These are phyloP conservation scores for Ogataea ramenticola DNA, from an alignment of 805 yeast genomes.

Conservation along the genomic window DNA sequence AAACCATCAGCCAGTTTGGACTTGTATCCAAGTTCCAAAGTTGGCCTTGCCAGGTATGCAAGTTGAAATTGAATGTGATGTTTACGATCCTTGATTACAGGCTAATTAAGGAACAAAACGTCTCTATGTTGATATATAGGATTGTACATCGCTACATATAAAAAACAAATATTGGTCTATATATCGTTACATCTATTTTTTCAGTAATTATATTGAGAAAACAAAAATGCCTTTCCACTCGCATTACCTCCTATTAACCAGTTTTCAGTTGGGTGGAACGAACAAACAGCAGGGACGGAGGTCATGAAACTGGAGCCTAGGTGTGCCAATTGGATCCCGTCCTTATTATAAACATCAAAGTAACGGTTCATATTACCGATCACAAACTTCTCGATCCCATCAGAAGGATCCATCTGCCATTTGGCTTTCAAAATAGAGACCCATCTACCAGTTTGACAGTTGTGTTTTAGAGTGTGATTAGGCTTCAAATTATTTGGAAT, in stretches of 20 bases:
- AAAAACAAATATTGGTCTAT: too few species aligned
- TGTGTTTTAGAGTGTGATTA: conserved; percentile 61
- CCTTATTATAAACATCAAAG: conserved; percentile 71
- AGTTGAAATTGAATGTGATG: conserved; percentile 6
- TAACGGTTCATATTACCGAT: conserved; percentile 92
- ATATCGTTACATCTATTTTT: too few species aligned
- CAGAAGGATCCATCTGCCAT: conserved; percentile 74
- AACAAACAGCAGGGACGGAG: conserved; percentile 88
- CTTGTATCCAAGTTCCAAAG: conserved; percentile 3
- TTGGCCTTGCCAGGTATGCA: conserved; percentile 5
- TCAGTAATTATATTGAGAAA: too few species aligned
- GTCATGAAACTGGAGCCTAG: conserved; percentile 52
- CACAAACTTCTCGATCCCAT: conserved; percentile 72
- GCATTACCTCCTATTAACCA: conserved; percentile 95
- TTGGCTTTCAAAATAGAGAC: conserved; percentile 82
- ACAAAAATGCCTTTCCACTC: conserved; percentile 75
- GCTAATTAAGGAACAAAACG: too few species aligned
- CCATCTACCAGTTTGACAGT: conserved; percentile 97
- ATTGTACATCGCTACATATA: too few species aligned
- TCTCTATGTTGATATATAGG: too few species aligned
- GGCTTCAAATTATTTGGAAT: conserved; percentile 47
- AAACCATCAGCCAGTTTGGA: conserved; percentile 4
- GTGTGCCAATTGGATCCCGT: conserved; percentile 76
- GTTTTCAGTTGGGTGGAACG: conserved; percentile 77
- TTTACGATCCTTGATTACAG: background rate